Evolutionary conservation across 164 flowering plant species (phyloP), one percentile per base, ranked within the genome.

Genomic region (Nymphaea colorata): DNA sequence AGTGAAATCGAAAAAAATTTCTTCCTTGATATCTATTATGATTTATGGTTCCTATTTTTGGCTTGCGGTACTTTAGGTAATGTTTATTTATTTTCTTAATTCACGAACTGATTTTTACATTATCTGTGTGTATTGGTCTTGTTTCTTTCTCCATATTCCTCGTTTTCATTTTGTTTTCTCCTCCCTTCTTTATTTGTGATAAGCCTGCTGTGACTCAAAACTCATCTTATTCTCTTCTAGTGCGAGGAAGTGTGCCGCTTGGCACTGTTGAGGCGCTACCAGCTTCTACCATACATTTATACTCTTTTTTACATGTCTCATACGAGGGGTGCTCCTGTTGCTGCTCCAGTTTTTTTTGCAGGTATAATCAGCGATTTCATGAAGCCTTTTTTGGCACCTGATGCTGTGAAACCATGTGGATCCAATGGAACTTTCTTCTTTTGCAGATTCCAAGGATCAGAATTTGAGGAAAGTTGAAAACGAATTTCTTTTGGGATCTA

Each of bases 171-270:
- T 25, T 25, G 36, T 25, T 25, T 25, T 25, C 36, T 25, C 1
- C 0, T 25, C 36, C 36, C 1, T 25, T 25, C 36, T 25, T 25
- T n/a, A n/a, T n/a, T 25, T 25, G 36, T 1, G 36, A 25, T 25
- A 25, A 25, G 36, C 36, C 1, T 25, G 36, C 36, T 25, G 36
- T 25, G 36, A 25, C 36, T 0, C 36, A 25, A 25, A 25, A 25
- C 36, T 25, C 36, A 25, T 25, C 36, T 25, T 25, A 25, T 25
- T 25, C 36, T 25, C 55, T 47, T 4, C 55, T 61, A 91, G 98
- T 89, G 96, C 76, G 98, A 93, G 77, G 91, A 91, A 76, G 96
- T 91, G 72, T 93, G 98, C 71, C 97, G 97, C 64, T 75, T 85
- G 60, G 98, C 98, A 60, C 77, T 93, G 75, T 70, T 76, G 80